Base-by-base conservation (phyloP, 805 yeast genomes). In the Barnettozyma pratensis region DNA sequence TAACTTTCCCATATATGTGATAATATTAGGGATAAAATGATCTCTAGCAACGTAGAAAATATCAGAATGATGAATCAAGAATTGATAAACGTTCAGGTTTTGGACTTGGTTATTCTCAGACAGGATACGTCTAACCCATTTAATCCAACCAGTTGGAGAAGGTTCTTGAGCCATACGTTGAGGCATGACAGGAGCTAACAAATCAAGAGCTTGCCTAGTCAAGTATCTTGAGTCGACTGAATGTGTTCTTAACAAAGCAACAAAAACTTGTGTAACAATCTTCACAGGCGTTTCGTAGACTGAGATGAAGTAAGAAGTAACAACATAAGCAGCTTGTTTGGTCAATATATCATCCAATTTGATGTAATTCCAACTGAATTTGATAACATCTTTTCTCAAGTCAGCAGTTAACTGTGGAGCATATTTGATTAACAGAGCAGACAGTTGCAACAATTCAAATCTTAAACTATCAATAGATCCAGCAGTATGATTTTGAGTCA, bases 321-420 rank as follows among this genome's bases (percentile, higher is more conserved):
- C 81, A 32, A 90, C 87, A 62, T 92, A 91, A 0, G 98, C 97
- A 4, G 94, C 87, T 57, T 91, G 96, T 61, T 94, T 94, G 28
- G 96, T 80, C 44, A 90, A 78, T 45, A 83, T 77, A 62, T 94
- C 99, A 53, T 91, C 97, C 32, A 91, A 70, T 56, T 88, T 88
- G 60, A 94, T 84, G 59, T 83, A 87, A 56, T 87, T 87, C 99
- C 99, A 94, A 57, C 90, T 86, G 68, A 90, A 94, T 64, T 88
- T 89, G 64, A 94, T 88, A 39, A 94, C 80, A 57, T 90, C 96
- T 61, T 89, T 92, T 39, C 87, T 74, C 55, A 78, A 74, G 12
- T 80, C 85, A 7, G 76, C 69, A 28, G 88, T 74, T 9, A 73
- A 66, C 0, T 69, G 64, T 0, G 96, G 81, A 1, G 87, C 82